These are phyloP conservation scores for Scheffersomyces stipitis DNA, from an alignment of 805 yeast species.

Conservation along the genomic window DNA sequence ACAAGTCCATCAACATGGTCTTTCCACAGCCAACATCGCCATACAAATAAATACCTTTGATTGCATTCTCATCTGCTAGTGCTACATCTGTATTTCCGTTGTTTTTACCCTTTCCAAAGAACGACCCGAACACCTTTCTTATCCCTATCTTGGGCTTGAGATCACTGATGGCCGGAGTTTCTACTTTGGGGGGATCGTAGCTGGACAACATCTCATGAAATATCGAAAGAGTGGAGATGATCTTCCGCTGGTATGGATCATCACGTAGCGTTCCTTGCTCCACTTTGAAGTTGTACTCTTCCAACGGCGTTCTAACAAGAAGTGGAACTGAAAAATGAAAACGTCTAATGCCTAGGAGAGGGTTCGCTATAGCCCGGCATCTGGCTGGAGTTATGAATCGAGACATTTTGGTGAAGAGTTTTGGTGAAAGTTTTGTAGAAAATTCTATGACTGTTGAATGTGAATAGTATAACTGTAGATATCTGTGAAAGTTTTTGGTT, in stretches of 20 bases:
- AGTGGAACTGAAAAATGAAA: no score
- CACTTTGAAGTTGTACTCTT: constrained; percentile 51
- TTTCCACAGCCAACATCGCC: constrained; percentile 99
- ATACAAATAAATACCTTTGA: constrained; percentile 86
- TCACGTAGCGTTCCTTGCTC: constrained; percentile 54
- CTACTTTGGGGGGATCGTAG: constrained; percentile 65
- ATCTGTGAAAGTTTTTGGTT: no score
- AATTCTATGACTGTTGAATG: no score
- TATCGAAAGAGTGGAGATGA: constrained; percentile 58
- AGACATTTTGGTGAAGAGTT: no score
- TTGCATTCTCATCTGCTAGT: constrained; percentile 27
- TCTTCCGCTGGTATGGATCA: constrained; percentile 79
- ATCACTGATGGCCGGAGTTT: constrained; percentile 49
- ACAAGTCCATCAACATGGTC: constrained; percentile 96
- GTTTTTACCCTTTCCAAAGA: constrained; percentile 8
- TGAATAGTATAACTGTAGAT: no score
- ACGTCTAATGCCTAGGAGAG: no score
- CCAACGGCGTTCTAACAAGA: constrained; percentile 56
- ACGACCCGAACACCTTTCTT: constrained; percentile 29
- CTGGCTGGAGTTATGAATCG: no score
- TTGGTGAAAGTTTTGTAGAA: no score
- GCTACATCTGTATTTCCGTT: neutral
- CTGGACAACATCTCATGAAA: constrained; percentile 53
- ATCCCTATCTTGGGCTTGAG: constrained; percentile 53
- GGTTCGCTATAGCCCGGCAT: no score